Base-by-base conservation (phyloP, 371 early-diverging fungal species). In the Actinomucor elegans region DNA sequence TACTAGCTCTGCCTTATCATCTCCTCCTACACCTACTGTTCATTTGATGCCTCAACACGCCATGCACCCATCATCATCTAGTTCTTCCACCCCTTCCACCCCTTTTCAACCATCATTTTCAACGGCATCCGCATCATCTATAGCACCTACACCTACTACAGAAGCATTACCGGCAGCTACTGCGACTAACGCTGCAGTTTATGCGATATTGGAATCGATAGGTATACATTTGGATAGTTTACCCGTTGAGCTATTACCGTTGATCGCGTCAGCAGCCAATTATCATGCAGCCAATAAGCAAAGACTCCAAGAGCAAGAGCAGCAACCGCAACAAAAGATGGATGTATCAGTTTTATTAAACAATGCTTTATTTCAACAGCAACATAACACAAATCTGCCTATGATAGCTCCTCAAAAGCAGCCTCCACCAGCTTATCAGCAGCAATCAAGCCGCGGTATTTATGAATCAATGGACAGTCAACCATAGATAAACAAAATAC, bases 221-320 rank as follows among this genome's bases (percentile, higher is more conserved):
- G 66, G 66, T 9, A 57, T 61, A 12, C 57, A 66, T 46, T 17
- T 66, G 8, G 49, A 61, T 18, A 66, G 44, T 35, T 35, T 66
- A 20, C 66, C 66, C 9, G 57, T 38, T 11, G 66, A 66, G 20
- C 12, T 66, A 9, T 34, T 66, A 42, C 66, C 57, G 8, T 18
- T 61, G 11, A 54, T 66, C 33, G 66, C 66, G 2, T 61, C 66
- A 6, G 66, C 66, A 26, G 66, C 66, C 2, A 57, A 57, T 23
- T 66, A 60, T 31, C 66, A 66, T 54, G 66, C 66, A 12, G 54
- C 45, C 7, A 55, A 52, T 36, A 55, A 48, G 31, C 54, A 51
- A 52, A 17, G 48, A 33, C 34, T 37, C 40, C 43, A 48, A 21
- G 48, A 57, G 15, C 43, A 48, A 20, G 48, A 53, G 24, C 50